Base-by-base conservation (phyloP, 331 rosid species). In the Acacia pycnantha region DNA sequence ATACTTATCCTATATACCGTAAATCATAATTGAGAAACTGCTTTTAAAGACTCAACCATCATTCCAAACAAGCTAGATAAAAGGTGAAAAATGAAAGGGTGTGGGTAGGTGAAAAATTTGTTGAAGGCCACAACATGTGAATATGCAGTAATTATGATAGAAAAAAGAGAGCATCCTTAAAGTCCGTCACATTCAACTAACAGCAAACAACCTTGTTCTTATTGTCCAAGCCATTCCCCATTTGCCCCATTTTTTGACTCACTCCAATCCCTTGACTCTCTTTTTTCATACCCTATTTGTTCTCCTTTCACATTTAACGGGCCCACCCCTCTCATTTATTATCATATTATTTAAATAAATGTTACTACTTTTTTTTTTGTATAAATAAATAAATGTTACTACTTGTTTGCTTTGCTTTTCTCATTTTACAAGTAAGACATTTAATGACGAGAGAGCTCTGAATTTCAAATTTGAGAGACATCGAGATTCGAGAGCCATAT, bases 111-210 rank as follows among this genome's bases (percentile, higher is more conserved):
- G 44, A 41, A 41, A 41, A 41, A 2, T 8, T 41, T 41, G 44
- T 41, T 41, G 44, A 41, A 41, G 11, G 44, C 2, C 11, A 41
- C 2, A 41, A 11, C 2, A 10, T 44, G 2, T 44, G 14, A 2
- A 44, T 5, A 35, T 2, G 4, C 4, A 44, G 48, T 12, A 46
- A 46, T 46, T 46, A 46, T 2, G 0, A 11, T 11, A 12, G 78
- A 54, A 70, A 86, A 46, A 43, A 12, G 61, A 77, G 46, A 59
- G 84, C 83, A 76, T 61, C 73, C 84, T 65, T 65, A 77, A 77
- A 83, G 85, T 89, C 79, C 37, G 54, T 46, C 85, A 79, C 59
- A 18, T 53, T 53, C 81, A 81, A 84, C 77, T 50, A 44, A 13
- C 19, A 78, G 84, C 61, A 81, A 77, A 26, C 4, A 54, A 68